A percentile compares a stretch with the other conserved stretches of the same genome.
These are phyloP conservation scores for Botryobasidium botryosum DNA, from an alignment of 768 basidiomycete species.

Conservation along the genomic window DNA sequence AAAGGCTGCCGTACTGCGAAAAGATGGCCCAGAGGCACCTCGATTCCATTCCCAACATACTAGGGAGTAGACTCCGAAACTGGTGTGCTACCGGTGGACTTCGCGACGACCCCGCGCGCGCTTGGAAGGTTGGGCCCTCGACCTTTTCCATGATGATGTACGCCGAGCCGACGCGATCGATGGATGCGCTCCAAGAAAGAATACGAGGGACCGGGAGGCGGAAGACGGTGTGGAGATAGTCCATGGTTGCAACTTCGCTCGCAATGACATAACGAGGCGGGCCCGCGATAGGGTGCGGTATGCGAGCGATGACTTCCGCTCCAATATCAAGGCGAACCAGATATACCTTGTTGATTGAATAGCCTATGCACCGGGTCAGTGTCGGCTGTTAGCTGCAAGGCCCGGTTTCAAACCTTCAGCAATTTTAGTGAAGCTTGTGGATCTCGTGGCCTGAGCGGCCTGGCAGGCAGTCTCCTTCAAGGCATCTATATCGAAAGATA, in stretches of 20 bases:
- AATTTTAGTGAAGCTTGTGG: too few species aligned
- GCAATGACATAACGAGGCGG: slow-evolving; percentile 27
- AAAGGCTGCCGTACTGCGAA: slow-evolving; percentile 13
- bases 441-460: too few species aligned
- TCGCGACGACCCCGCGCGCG: not conserved
- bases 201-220: slow-evolving; percentile 28
- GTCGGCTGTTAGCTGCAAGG: too few species aligned
- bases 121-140: not conserved
- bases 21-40: slow-evolving; percentile 15
- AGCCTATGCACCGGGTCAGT: too few species aligned
- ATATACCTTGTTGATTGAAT: too few species aligned
- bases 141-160: slow-evolving; percentile 32
- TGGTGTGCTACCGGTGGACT: not conserved
- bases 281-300: slow-evolving; percentile 23
- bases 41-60: slow-evolving; percentile 15
- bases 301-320: slow-evolving; percentile 23
- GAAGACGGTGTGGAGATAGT: slow-evolving; percentile 23
- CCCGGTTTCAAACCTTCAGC: too few species aligned
- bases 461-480: too few species aligned
- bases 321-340: too few species aligned
- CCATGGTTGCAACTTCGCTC: slow-evolving; percentile 33
- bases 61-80: not conserved
- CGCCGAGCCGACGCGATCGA: slow-evolving; percentile 24
- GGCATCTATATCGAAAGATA: too few species aligned
- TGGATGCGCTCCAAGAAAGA: slow-evolving; percentile 25